These are phyloP conservation scores for Plectosphaerella cucumerina DNA, from an alignment of 2,329 filamentous ascomycete species.

Conservation along the genomic window DNA sequence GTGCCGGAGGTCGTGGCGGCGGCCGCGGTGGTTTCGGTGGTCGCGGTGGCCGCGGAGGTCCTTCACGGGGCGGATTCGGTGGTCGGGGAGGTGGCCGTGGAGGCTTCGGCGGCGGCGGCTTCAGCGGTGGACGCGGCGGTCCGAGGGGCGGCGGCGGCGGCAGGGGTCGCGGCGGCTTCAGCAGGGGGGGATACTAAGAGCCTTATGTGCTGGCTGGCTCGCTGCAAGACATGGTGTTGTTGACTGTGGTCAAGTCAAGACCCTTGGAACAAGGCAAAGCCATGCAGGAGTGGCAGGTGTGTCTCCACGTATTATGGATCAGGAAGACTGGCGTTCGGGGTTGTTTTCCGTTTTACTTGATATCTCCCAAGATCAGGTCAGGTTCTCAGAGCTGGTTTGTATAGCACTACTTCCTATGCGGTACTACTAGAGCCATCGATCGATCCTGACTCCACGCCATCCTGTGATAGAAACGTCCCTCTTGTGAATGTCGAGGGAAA, in stretches of 20 bases:
- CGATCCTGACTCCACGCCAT: no score
- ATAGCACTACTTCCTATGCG: no score
- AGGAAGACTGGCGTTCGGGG: constrained; percentile 3
- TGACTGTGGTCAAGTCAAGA: no score
- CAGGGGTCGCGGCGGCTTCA: constrained; percentile 12
- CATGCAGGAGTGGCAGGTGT: neutral
- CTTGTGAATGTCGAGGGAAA: no score
- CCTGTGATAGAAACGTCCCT: no score
- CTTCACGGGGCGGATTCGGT: constrained; percentile 20
- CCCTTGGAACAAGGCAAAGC: no score
- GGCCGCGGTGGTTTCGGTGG: constrained; percentile 33
- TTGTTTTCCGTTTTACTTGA: constrained; percentile 4
- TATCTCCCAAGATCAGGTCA: constrained; percentile 1
- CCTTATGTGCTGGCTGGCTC: no score
- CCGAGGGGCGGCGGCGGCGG: constrained; percentile 7
- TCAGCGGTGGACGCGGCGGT: constrained; percentile 8
- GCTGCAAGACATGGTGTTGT: no score
- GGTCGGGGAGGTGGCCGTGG: constrained; percentile 24
- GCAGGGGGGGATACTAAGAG: constrained; percentile 7
- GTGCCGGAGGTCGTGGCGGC: constrained; percentile 25
- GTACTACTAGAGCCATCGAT: no score
- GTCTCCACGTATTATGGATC: constrained; percentile 1
- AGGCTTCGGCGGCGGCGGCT: constrained; percentile 23
- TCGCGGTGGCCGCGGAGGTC: constrained; percentile 37
- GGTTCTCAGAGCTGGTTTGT: neutral